Conservation (phyloP, 768 basidiomycete species). For the Tubosaeta sp. region DNA sequence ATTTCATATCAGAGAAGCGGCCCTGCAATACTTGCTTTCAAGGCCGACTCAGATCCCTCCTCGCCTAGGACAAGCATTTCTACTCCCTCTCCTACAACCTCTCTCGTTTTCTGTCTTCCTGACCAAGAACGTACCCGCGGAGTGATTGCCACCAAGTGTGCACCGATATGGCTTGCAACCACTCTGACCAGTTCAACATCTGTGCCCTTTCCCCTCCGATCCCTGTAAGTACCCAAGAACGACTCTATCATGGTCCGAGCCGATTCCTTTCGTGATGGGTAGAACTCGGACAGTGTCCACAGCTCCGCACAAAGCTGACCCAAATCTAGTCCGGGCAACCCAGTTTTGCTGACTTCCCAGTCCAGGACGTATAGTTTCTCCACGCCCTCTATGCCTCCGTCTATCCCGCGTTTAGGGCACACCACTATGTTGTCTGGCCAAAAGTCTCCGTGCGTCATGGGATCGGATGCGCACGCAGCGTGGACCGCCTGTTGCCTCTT, state of each 20-base stretch:
- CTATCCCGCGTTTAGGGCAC: conserved; percentile 26
- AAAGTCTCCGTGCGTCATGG: conserved; percentile 52
- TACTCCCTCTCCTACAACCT: conserved; percentile 49
- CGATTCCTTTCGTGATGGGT: conserved; percentile 36
- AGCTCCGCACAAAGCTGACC: conserved; percentile 66
- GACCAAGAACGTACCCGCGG: conserved; percentile 47
- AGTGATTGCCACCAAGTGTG: conserved; percentile 50
- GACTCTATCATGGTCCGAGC: conserved; percentile 36
- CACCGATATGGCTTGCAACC: conserved; percentile 48
- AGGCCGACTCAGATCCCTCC: conserved; percentile 20
- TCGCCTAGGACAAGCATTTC: conserved; percentile 37
- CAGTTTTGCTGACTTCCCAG: conserved; percentile 61
- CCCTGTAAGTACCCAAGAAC: conserved; percentile 46
- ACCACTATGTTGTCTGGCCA: conserved; percentile 70
- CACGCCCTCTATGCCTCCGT: conserved; percentile 27
- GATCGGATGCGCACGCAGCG: conserved; percentile 24
- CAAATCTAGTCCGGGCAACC: conserved; percentile 54
- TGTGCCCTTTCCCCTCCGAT: conserved; percentile 8
- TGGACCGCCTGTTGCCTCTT: conserved; percentile 30
- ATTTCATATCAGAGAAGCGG: conserved; percentile 13
- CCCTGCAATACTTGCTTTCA: conserved; percentile 30
- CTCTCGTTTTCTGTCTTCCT: conserved; percentile 41
- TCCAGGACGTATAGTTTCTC: conserved; percentile 50
- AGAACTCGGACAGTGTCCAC: conserved; percentile 45
- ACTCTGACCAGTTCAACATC: conserved; percentile 31